Evolutionary conservation across 108 stramenopile genomes (phyloP).

Genomic region (Aureococcus anophagefferens): DNA sequence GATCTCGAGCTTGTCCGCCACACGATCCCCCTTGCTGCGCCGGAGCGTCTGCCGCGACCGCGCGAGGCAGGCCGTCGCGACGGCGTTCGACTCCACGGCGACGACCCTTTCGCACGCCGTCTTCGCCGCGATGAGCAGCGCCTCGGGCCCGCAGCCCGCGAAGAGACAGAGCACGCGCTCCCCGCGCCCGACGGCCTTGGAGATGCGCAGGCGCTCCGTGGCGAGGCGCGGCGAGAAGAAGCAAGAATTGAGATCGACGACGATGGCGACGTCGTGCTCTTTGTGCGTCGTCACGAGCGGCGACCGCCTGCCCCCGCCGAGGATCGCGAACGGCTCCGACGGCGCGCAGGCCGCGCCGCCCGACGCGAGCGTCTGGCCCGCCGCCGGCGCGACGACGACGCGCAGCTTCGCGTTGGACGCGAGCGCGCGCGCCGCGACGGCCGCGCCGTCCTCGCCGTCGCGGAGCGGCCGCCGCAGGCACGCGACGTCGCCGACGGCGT

Average conservation of each 20-base stretch:
- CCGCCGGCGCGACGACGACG: constrained; percentile 35
- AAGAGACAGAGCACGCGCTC: constrained; percentile 68
- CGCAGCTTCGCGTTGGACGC: constrained; percentile 63
- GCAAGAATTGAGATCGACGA: constrained; percentile 63
- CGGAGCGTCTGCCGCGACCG: not conserved
- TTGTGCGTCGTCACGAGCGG: constrained; percentile 64
- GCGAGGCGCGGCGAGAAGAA: constrained; percentile 77
- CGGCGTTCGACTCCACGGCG: constrained; percentile 60
- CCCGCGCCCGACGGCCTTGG: constrained; percentile 66
- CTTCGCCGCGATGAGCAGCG: constrained; percentile 61
- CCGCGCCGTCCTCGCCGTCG: constrained; percentile 30
- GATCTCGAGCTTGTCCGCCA: not conserved
- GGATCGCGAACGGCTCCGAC: constrained; percentile 39
- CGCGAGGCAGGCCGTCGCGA: constrained; percentile 20
- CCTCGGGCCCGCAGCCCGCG: constrained; percentile 74
- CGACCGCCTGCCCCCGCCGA: constrained; percentile 53
- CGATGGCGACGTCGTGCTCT: constrained; percentile 72
- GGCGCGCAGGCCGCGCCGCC: constrained; percentile 57
- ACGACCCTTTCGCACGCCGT: constrained; percentile 59
- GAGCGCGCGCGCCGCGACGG: constrained; percentile 58
- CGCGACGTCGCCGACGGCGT: constrained; percentile 73
- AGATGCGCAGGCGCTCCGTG: constrained; percentile 63
- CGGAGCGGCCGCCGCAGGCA: constrained; percentile 34
- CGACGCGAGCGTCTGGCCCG: constrained; percentile 18
- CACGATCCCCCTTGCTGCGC: not conserved